phyloP scores from a whole-genome alignment of 23 red algal genomes.

The Pyropia yezoensis region DNA sequence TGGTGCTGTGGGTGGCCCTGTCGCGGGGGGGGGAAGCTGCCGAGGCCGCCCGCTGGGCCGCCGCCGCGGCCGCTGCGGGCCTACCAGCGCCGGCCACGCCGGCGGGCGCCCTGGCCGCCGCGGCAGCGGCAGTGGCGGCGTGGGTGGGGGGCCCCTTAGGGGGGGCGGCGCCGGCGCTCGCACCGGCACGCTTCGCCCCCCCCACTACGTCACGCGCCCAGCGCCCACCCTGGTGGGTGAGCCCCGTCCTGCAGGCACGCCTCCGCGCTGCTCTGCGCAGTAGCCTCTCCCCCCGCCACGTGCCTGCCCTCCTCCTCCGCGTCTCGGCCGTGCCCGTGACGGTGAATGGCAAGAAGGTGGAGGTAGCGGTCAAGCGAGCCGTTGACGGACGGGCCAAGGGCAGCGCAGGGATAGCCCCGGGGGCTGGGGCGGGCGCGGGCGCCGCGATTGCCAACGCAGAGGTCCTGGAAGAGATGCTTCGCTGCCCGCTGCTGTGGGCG shows the following conservation, averaged over 20 bases:
- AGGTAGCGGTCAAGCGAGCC: conserved; percentile 66
- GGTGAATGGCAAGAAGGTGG: conserved; percentile 70
- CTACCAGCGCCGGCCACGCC: too few relatives aligned
- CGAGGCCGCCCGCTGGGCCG: too few relatives aligned
- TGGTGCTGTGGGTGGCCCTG: conserved; percentile 61
- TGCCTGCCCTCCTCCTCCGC: conserved; percentile 22
- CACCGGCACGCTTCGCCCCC: too few relatives aligned
- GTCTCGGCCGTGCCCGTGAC: conserved; percentile 67
- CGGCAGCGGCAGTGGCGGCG: too few relatives aligned
- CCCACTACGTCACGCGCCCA: too few relatives aligned
- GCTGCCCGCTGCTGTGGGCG: too few relatives aligned
- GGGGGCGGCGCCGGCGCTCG: not conserved
- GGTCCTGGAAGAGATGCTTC: too few relatives aligned
- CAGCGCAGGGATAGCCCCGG: not conserved
- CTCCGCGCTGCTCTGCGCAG: conserved; percentile 14
- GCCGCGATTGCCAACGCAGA: too few relatives aligned
- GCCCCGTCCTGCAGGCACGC: not conserved
- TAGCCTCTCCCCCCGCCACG: conserved; percentile 58
- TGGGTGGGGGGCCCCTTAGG: not conserved
- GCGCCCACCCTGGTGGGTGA: not conserved
- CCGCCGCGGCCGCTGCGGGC: too few relatives aligned
- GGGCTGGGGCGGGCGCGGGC: too few relatives aligned
- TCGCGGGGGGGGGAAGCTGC: not conserved
- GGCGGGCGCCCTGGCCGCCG: too few relatives aligned
- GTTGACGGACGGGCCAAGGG: conserved; percentile 6